Evolutionary conservation across 768 basidiomycete genomes (phyloP).

Genomic region (Leucocoprinus leucothites): DNA sequence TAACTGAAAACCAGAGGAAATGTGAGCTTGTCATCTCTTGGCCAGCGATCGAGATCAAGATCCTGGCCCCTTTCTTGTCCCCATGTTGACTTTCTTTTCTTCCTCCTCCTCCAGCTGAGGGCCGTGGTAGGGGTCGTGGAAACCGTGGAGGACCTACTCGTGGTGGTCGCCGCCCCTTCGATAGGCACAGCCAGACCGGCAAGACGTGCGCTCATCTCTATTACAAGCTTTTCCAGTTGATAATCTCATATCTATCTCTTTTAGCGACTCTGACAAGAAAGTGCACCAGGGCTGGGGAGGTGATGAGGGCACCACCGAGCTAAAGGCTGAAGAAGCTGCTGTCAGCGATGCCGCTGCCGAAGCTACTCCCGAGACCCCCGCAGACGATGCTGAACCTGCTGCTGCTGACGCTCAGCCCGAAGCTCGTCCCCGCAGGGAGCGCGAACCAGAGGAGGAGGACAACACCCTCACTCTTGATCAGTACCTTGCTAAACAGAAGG

Average conservation of each 20-base stretch:
- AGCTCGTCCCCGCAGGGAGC: constrained; percentile 42
- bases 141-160: constrained; percentile 40
- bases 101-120: constrained; percentile 36
- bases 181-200: constrained; percentile 85
- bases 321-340: constrained; percentile 77
- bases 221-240: constrained; percentile 16
- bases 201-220: constrained; percentile 56
- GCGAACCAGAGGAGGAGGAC: constrained; percentile 83
- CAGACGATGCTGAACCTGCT: constrained; percentile 60
- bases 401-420: constrained; percentile 32
- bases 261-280: constrained; percentile 93
- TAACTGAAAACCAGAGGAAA: constrained; percentile 30
- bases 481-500: constrained; percentile 81
- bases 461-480: constrained; percentile 93
- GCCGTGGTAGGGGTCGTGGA: constrained; percentile 48
- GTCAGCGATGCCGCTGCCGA: constrained; percentile 66
- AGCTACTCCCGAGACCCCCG: constrained; percentile 31
- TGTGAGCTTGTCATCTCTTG: constrained; percentile 25
- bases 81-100: constrained; percentile 9
- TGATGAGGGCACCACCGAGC: constrained; percentile 81
- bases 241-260: constrained; percentile 7
- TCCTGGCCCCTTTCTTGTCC: constrained; percentile 1
- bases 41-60: neutral
- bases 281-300: constrained; percentile 94
- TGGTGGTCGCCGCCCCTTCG: constrained; percentile 73